Base-by-base conservation (phyloP, 495 filamentous ascomycete genomes). In the Xylaria castorea region DNA sequence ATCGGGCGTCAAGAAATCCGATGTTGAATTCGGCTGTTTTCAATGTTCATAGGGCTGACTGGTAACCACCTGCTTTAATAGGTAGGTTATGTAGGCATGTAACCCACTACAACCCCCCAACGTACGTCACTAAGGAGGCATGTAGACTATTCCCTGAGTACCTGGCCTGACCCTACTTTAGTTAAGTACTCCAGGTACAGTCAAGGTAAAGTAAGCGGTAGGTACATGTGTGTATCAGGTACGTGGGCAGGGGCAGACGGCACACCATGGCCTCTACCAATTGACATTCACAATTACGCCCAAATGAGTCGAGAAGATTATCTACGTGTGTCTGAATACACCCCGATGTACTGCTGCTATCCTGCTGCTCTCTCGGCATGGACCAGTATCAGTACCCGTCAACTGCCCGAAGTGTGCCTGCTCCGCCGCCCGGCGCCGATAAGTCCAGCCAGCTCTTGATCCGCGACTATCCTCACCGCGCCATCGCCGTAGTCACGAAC, bases 401-500 rank as follows among this genome's bases (percentile, higher is more conserved):
- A 32, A 50, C 66, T 44, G 38, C 64, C 55, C 76, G 78, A 73
- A 80, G 66, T 55, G 53, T 78, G 53, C 38, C 78, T 40, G 62
- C 74, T 57, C 69, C 76, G 27, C 55, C 79, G 53, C 81, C 81
- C 32, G 79, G 84, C 44, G 73, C 78, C 58, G 85, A 87, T 57
- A 84, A 82, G 71, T 84, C 85, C 8, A 84, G 84, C 76, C 83
- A 85, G 72, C 80, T 93, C 58, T 86, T 92, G 55, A 83, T 93
- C 66, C 89, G 91, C 77, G 93, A 97, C 76, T 89, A 92, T 78
- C 94, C 95, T 75, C 88, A 92, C 74, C 91, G 96, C 68, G 90
- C 93, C 68, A 93, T 99, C 80, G 93, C 93, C 25, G 87, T 99
- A 69, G 89, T 90, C 30, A 94, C 95, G 18, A 77, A 87, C 9